Base-by-base conservation (phyloP, 805 yeast species). In the Wickerhamomyces queroliae region DNA sequence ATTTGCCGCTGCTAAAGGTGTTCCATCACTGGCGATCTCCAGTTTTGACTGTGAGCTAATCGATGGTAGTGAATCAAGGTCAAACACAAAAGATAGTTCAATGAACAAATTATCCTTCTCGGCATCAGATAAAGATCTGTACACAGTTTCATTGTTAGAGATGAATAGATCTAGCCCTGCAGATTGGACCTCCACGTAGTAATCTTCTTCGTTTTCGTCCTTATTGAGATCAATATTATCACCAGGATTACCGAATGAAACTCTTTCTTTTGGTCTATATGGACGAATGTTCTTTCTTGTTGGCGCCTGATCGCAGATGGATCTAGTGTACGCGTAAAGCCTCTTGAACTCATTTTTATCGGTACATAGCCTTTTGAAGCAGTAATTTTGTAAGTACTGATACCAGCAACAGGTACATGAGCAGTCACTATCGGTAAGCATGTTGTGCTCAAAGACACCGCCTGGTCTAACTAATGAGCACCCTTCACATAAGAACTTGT, bases 401-500 rank as follows among this genome's bases (percentile, higher is more conserved):
- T 33, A 43, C 50, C 52, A 49, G 24, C 53, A 51, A 30, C 57
- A 54, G 2, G 57, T 43, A 29, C 56, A 51, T 7, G 46, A 38
- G 35, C 58, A 54, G n/a, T 51, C 55, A 11, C 43, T 5, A 18
- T 49, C 53, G 3, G 40, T 29, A 9, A 36, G 37, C 2, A 28
- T 36, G 29, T 17, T 16, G 33, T 39, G 18, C 2, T 5, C 16
- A 12, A 20, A 5, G 17, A 39, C 21, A 7, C 24, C n/a, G 6
- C 29, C 38, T 2, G 18, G n/a, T 7, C 46, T 40, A 2, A 49
- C 50, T 31, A 44, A 42, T 1, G 55, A 49, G 30, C 57, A 52
- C 3, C 59, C 59, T 35, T 54, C 59, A 37, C 57, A 52, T 24
- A 54, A 33, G 23, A 40, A 52, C 9, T 33, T 21, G 36, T 54